Conservation (phyloP, 1,284 basidiomycete genomes). For the Ustilago loliicola region DNA sequence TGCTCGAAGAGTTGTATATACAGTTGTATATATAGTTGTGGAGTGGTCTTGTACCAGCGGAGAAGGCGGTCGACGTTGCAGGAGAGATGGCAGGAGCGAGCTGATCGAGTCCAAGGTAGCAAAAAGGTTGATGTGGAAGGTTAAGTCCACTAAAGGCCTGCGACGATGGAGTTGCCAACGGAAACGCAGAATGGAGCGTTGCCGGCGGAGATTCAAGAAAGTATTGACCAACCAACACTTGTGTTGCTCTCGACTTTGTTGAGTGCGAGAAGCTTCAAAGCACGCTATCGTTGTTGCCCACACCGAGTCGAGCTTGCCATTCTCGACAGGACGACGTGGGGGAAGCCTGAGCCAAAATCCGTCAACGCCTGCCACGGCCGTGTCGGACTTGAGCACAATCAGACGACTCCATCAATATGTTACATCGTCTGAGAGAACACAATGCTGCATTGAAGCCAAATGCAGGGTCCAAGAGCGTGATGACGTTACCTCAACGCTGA, state of each 20-base stretch:
- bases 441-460: background rate
- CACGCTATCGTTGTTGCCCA: conserved; percentile 1
- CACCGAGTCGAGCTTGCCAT: background rate
- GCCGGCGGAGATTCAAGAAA: conserved; percentile 6
- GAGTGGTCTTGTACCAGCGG: background rate
- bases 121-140: background rate
- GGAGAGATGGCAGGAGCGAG: background rate
- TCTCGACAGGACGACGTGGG: conserved; percentile 16
- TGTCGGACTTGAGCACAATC: conserved; percentile 3
- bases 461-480: conserved; percentile 10
- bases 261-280: background rate
- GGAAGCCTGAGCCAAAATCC: background rate
- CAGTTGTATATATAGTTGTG: background rate
- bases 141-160: conserved; percentile 8
- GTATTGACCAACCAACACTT: conserved; percentile 6
- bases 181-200: background rate
- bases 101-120: background rate
- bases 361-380: background rate
- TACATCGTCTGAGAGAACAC: background rate
- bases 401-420: background rate
- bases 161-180: background rate
- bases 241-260: conserved; percentile 5
- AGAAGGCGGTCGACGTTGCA: background rate
- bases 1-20: background rate
- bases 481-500: conserved; percentile 6